These are phyloP conservation scores for Naganishia kalamii DNA, from an alignment of 768 basidiomycete genomes.

Conservation along the genomic window DNA sequence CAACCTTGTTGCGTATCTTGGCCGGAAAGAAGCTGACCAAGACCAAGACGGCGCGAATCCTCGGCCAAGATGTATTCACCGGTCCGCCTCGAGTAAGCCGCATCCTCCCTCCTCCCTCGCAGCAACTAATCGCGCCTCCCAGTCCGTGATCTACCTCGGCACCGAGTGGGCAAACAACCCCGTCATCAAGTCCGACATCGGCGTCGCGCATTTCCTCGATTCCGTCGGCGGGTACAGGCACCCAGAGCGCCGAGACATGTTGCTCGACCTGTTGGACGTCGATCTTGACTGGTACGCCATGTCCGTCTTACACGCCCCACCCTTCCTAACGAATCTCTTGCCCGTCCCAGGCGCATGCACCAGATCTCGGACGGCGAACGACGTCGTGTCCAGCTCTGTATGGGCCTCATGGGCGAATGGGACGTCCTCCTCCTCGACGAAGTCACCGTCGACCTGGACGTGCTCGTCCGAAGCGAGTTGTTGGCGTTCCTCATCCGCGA, in stretches of 20 bases:
- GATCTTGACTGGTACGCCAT: slow-evolving; percentile 66
- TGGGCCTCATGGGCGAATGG: slow-evolving; percentile 93
- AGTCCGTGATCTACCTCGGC: slow-evolving; percentile 75
- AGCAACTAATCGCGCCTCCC: slow-evolving; percentile 23
- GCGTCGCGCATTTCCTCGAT: slow-evolving; percentile 89
- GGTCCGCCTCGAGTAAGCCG: slow-evolving; percentile 56
- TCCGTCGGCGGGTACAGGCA: slow-evolving; percentile 93
- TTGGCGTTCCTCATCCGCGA: slow-evolving; percentile 79
- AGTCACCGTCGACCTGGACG: slow-evolving; percentile 95
- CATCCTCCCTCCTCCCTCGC: background rate
- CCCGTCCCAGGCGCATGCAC: slow-evolving; percentile 70
- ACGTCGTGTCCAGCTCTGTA: slow-evolving; percentile 83
- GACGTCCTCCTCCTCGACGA: slow-evolving; percentile 89
- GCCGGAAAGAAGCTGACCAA: slow-evolving; percentile 81
- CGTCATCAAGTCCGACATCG: slow-evolving; percentile 85
- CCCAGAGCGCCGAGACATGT: slow-evolving; percentile 73
- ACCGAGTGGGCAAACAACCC: slow-evolving; percentile 99
- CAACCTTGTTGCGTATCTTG: slow-evolving; percentile 87
- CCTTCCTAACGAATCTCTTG: background rate
- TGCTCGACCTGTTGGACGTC: slow-evolving; percentile 87
- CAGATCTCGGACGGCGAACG: slow-evolving; percentile 93
- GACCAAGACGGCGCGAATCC: slow-evolving; percentile 61
- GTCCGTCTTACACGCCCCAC: background rate
- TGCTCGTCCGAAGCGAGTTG: slow-evolving; percentile 86
- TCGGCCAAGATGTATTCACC: slow-evolving; percentile 81